These are phyloP conservation scores for Letharia lupina DNA, from an alignment of 495 filamentous ascomycete genomes.

Conservation along the genomic window DNA sequence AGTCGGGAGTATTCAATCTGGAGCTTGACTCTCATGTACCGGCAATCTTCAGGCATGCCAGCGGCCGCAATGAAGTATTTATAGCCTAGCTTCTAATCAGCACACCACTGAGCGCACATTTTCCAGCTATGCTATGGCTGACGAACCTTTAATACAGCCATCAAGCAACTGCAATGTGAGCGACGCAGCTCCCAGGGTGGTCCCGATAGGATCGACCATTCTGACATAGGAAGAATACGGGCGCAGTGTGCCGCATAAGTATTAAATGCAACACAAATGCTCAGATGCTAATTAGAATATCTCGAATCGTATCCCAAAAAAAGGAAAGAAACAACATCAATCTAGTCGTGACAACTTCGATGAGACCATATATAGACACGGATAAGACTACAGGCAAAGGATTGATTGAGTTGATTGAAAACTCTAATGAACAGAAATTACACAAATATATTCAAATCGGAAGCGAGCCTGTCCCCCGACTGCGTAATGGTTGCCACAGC, in stretches of 20 bases:
- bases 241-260: neutral
- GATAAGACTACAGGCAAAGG: no score
- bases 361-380: no score
- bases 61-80: conserved; percentile 18
- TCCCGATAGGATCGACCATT: conserved; percentile 7
- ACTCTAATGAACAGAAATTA: no score
- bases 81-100: conserved; percentile 11
- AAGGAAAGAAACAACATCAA: no score
- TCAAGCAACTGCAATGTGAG: conserved; percentile 20
- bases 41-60: conserved; percentile 18
- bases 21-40: conserved; percentile 16
- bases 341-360: no score
- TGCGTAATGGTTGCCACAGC: no score
- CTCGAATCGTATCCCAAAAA: no score
- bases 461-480: no score
- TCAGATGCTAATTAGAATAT: no score
- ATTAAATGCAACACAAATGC: no score
- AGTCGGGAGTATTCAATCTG: conserved; percentile 20
- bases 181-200: conserved; percentile 16
- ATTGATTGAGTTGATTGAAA: no score
- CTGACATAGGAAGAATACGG: neutral
- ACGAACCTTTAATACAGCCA: conserved; percentile 20
- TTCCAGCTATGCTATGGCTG: neutral
- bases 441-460: no score
- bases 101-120: neutral